phyloP scores from a whole-genome alignment of 2,329 filamentous ascomycete species.

The Mycosphaerella arachidis region DNA sequence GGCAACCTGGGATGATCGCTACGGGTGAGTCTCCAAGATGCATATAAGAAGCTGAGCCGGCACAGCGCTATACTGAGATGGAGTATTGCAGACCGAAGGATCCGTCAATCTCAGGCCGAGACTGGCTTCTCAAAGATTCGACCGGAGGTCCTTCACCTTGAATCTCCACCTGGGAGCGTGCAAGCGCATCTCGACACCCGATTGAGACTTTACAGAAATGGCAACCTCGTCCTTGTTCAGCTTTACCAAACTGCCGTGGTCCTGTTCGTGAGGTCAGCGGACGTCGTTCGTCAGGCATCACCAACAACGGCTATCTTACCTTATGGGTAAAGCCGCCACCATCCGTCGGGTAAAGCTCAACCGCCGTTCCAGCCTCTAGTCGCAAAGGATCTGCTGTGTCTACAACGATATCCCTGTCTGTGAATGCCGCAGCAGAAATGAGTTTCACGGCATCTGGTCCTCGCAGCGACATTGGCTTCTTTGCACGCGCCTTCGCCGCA shows the following conservation, averaged over 20 bases:
- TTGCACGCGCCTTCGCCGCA: slow-evolving; percentile 38
- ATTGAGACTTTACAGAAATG: slow-evolving; percentile 47
- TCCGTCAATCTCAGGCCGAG: background rate
- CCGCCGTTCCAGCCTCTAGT: slow-evolving; percentile 50
- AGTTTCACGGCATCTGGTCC: slow-evolving; percentile 52
- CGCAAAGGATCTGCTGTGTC: slow-evolving; percentile 51
- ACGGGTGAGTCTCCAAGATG: background rate
- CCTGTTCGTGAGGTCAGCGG: slow-evolving; percentile 28
- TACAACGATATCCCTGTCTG: slow-evolving; percentile 43
- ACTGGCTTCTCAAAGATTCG: background rate
- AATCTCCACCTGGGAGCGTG: slow-evolving; percentile 62
- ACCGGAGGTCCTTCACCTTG: slow-evolving; percentile 3
- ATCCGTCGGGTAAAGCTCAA: slow-evolving; percentile 61
- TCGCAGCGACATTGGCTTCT: slow-evolving; percentile 43
- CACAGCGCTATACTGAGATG: background rate
- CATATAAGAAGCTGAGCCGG: background rate
- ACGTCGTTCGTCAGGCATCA: background rate
- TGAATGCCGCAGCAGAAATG: slow-evolving; percentile 46
- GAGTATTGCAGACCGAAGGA: background rate
- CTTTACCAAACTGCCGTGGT: slow-evolving; percentile 53
- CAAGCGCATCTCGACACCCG: slow-evolving; percentile 46
- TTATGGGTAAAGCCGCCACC: slow-evolving; percentile 53
- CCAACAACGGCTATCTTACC: slow-evolving; percentile 3
- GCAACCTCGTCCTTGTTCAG: slow-evolving; percentile 55
- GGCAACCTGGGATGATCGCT: background rate